Evolutionary conservation across 805 yeast species (phyloP), one percentile per base, ranked within the genome.

Genomic region (Tetrapisispora nanseiensis): DNA sequence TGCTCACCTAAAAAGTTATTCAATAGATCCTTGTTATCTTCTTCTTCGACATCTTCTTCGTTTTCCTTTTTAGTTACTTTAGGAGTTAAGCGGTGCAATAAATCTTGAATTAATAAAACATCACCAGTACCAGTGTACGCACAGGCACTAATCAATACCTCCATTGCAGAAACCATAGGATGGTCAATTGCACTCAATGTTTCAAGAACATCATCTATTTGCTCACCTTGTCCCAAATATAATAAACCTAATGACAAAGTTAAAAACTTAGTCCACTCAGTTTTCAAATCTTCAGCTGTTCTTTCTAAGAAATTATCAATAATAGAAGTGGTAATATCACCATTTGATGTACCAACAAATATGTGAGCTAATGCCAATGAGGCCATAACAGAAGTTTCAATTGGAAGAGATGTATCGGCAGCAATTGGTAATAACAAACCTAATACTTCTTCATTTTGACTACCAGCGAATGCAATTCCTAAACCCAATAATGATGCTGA

Each of bases 121-220:
- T 92, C 92, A 52, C 98, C 98, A 31, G 97, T 86, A 48, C 97
- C 98, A 10, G 96, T 94, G 67, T 83, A 89, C 4, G 97, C 95
- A 68, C 97, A 85, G 41, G 89, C 82, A 48, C 82, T 86, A 27
- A 94, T 87, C 56, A 92, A 71, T 13, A 87, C 92, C 63, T 86
- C 92, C 58, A 89, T 76, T 36, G 94, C 83, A 52, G 84, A 80
- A 22, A 92, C 80, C 57, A 92, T 81, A 32, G 97, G 97, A 59
- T 90, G 97, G 51, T 87, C 96, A 56, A 92, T 83, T 13, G 97
- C 97, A 61, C 82, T 84, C 48, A 92, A 80, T 0, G 97, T 86
- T 61, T 90, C 97, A 48, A 90, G 68, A 18, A 87, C 95, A 65
- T 90, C 97, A 51, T 87, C 95, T 38, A 82, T 89, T 62, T 84